These are phyloP conservation scores for Fusarium sp. DNA, from an alignment of 2,329 filamentous ascomycete genomes.

Conservation along the genomic window DNA sequence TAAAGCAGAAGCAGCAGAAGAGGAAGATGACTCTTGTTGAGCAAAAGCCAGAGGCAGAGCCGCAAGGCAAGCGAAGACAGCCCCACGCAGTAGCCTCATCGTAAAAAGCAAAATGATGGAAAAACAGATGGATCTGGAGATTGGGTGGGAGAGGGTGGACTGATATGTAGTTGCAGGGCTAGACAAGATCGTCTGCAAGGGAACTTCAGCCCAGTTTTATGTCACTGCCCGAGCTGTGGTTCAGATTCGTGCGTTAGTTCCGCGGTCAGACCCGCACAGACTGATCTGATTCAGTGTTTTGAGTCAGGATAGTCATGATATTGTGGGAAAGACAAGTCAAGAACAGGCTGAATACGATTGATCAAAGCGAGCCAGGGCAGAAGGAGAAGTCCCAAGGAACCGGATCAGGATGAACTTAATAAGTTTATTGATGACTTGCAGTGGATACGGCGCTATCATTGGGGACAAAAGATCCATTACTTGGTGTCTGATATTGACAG, in stretches of 20 bases:
- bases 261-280: constrained; percentile 8
- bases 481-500: background rate
- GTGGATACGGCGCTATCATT: background rate
- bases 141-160: background rate
- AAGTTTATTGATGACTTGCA: background rate
- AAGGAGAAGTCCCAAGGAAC: background rate
- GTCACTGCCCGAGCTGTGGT: background rate
- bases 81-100: constrained; percentile 16
- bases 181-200: background rate
- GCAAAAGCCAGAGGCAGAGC: constrained; percentile 14
- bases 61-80: constrained; percentile 15
- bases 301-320: background rate
- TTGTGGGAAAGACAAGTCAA: background rate
- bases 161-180: constrained; percentile 1
- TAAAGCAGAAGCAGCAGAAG: constrained; percentile 15
- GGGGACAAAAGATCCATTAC: background rate
- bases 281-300: background rate
- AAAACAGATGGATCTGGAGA: background rate
- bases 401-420: background rate
- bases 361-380: background rate
- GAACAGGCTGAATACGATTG: background rate
- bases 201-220: background rate
- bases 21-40: background rate
- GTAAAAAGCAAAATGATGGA: background rate
- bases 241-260: background rate